These are phyloP conservation scores for Ascochyta rabiei DNA, from an alignment of 2,329 filamentous ascomycete genomes.

Conservation along the genomic window DNA sequence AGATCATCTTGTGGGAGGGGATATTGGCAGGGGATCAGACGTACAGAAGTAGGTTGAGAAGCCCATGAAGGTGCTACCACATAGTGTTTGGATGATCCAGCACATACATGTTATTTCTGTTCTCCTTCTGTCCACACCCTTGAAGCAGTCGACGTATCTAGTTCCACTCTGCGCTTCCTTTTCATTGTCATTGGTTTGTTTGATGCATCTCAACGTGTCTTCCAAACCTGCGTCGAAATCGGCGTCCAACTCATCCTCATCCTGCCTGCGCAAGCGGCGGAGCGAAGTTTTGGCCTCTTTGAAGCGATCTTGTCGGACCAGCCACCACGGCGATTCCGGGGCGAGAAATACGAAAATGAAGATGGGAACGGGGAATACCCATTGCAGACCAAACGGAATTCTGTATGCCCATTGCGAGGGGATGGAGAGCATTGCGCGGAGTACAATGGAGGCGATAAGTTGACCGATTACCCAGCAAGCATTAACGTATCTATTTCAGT, in stretches of 20 bases:
- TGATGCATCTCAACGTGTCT: constrained; percentile 64
- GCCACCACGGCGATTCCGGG: constrained; percentile 74
- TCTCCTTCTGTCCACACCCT: constrained; percentile 74
- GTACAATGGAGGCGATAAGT: constrained; percentile 70
- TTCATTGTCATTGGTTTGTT: constrained; percentile 80
- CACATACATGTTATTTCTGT: constrained; percentile 69
- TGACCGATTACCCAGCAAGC: constrained; percentile 57
- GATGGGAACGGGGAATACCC: constrained; percentile 60
- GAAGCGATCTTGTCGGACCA: constrained; percentile 66
- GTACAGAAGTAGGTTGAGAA: constrained; percentile 50
- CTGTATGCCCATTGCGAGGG: constrained; percentile 66
- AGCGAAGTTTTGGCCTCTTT: constrained; percentile 62
- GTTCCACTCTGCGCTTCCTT: constrained; percentile 68
- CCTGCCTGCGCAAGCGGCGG: constrained; percentile 16
- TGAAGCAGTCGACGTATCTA: constrained; percentile 81
- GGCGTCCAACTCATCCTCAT: constrained; percentile 10
- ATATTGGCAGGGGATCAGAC: background rate
- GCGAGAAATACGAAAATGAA: constrained; percentile 67
- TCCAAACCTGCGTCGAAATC: constrained; percentile 8
- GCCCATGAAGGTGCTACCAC: constrained; percentile 30
- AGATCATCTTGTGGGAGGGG: background rate
- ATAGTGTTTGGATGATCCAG: constrained; percentile 51
- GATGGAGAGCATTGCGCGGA: constrained; percentile 66
- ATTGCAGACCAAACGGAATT: constrained; percentile 68
- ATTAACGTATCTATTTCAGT: constrained; percentile 33